These are phyloP conservation scores for Mediolabrus comicus DNA, from an alignment of 108 stramenopile species.

Conservation along the genomic window DNA sequence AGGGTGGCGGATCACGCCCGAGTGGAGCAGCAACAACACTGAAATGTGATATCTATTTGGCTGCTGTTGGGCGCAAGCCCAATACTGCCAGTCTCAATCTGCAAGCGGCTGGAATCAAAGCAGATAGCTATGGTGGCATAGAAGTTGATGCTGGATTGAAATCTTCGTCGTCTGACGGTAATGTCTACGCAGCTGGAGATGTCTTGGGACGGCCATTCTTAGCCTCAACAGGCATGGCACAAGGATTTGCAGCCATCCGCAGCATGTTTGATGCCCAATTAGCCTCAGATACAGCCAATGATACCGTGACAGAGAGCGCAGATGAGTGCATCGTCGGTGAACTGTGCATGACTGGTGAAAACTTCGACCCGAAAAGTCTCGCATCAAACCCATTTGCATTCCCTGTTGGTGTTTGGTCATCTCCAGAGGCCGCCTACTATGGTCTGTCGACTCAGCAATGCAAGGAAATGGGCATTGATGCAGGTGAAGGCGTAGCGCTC, in stretches of 20 bases:
- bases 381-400: constrained; percentile 86
- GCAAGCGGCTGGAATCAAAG: constrained; percentile 58
- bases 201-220: constrained; percentile 78
- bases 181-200: constrained; percentile 86
- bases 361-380: constrained; percentile 72
- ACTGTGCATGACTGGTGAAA: constrained; percentile 43
- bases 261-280: constrained; percentile 50
- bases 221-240: constrained; percentile 79
- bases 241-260: constrained; percentile 63
- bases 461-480: constrained; percentile 65
- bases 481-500: constrained; percentile 74
- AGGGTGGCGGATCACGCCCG: constrained; percentile 47
- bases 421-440: constrained; percentile 79
- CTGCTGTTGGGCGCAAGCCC: constrained; percentile 80
- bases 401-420: constrained; percentile 78
- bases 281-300: background rate
- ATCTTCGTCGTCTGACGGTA: constrained; percentile 47
- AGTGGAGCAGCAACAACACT: constrained; percentile 45
- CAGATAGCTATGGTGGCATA: constrained; percentile 75
- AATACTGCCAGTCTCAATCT: constrained; percentile 74
- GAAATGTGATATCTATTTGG: constrained; percentile 71
- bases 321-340: constrained; percentile 38
- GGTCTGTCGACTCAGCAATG: constrained; percentile 68
- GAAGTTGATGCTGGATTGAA: constrained; percentile 56
- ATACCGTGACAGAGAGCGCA: background rate